These are phyloP conservation scores for Wickerhamiella shivajii DNA, from an alignment of 805 yeast species.

Conservation along the genomic window DNA sequence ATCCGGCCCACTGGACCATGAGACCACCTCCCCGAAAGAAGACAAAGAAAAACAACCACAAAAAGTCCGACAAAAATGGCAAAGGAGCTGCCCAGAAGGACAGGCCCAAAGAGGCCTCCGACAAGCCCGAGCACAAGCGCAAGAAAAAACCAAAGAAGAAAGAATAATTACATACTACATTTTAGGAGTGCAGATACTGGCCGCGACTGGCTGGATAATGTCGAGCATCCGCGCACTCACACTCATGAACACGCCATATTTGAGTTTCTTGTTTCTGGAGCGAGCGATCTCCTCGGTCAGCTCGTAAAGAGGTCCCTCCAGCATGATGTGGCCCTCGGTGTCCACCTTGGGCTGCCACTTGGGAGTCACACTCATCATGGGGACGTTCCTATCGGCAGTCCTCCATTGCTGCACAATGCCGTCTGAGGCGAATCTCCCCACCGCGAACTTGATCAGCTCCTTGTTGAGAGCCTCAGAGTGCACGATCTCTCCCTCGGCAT, in stretches of 20 bases:
- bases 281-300: constrained; percentile 23
- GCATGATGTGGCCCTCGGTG: constrained; percentile 13
- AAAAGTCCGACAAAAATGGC: not conserved
- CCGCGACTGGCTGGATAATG: constrained; percentile 13
- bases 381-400: constrained; percentile 12
- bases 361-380: constrained; percentile 16
- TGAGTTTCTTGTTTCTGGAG: constrained; percentile 26
- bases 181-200: constrained; percentile 5
- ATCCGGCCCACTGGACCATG: not conserved
- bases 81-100: too few relatives aligned
- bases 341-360: constrained; percentile 14
- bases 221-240: constrained; percentile 14
- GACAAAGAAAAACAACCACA: not conserved
- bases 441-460: constrained; percentile 27
- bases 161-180: constrained; percentile 2
- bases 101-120: not conserved
- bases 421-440: constrained; percentile 22
- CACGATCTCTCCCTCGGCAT: constrained; percentile 28
- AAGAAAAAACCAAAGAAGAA: not conserved
- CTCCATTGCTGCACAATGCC: constrained; percentile 24
- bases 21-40: not conserved
- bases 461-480: constrained; percentile 30
- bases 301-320: constrained; percentile 23
- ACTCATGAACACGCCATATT: constrained; percentile 18
- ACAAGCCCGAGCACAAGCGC: not conserved